Base-by-base conservation (phyloP, 1,284 basidiomycete species). In the Sporisorium reilianum region DNA sequence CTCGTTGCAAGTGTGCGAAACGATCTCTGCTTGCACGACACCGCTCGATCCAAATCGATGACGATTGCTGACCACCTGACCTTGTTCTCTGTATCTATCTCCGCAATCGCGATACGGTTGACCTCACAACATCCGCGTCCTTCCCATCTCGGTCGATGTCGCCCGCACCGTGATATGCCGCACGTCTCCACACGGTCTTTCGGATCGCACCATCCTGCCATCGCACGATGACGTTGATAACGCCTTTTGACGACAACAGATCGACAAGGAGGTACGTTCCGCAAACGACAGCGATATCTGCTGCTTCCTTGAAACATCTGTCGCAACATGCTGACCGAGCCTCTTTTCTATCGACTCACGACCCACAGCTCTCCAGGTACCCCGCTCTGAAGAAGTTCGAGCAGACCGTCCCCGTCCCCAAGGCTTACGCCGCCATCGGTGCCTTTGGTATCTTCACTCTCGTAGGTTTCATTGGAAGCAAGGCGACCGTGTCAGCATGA, bases 211-310 rank as follows among this genome's bases (percentile, higher is more conserved):
- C 28, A 8, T 25, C 11, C 20, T 25, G 22, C 42, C 14, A 10
- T 20, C 16, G 20, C 1, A 34, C 28, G n/a, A 23, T 45, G 16
- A n/a, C 30, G 41, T 23, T 25, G 41, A 32, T 23, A 41, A 36
- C 26, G 23, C 18, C 30, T 34, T 3, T 38, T 7, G 26, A 6
- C 30, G 5, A 50, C 23, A 32, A 64, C 90, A 94, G 88, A 92
- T 97, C 85, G 95, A 97, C 88, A 95, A 94, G 86, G 94, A 96
- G 91, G 94, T 94, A 60, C 67, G 89, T 87, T 12, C n/a, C 38
- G 16, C 22, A 26, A 41, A 7, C 16, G 18, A 20, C 26, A 49
- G 34, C 44, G 18, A 14, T 5, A 3, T n/a, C 55, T 25, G 18
- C 26, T 18, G 32, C 12, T 25, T 26, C 20, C 3, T 18, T 7